phyloP scores from a whole-genome alignment of 2,329 filamentous ascomycete genomes.

The Lasiodiplodia sp. region DNA sequence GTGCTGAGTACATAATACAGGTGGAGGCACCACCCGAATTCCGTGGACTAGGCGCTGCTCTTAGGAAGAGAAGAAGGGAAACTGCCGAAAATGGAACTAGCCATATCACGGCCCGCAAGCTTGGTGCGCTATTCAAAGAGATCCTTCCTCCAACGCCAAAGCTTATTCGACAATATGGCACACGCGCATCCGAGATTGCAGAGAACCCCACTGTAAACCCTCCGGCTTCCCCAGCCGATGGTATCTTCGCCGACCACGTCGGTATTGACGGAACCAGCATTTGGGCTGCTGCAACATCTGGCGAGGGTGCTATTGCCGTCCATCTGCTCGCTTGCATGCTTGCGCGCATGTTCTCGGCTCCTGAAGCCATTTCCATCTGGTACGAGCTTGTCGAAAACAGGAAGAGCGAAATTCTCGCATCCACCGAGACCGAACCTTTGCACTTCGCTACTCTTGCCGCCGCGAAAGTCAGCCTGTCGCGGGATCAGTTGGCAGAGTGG shows the following conservation, averaged over 20 bases:
- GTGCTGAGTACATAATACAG: no score
- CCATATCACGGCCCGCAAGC: no score
- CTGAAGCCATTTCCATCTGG: conserved; percentile 47
- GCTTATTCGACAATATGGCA: no score
- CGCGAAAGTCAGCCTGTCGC: conserved; percentile 5
- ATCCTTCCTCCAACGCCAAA: no score
- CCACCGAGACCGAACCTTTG: background rate
- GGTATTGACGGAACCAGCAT: conserved; percentile 45
- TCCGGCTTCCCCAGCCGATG: background rate
- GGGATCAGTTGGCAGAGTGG: conserved; percentile 33
- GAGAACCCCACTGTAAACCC: background rate
- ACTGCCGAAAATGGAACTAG: no score
- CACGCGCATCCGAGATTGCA: background rate
- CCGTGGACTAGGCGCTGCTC: no score
- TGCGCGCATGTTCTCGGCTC: conserved; percentile 40
- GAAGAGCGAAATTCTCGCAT: conserved; percentile 24
- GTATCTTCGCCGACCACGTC: conserved; percentile 35
- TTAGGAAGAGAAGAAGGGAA: no score
- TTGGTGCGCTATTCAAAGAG: no score
- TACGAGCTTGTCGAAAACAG: conserved; percentile 40
- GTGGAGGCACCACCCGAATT: no score
- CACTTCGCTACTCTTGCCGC: background rate
- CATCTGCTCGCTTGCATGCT: conserved; percentile 50
- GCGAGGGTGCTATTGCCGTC: conserved; percentile 37
- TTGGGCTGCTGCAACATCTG: conserved; percentile 50